Conservation (phyloP, 108 stramenopile species). For the Chaetoceros tenuissimus region DNA sequence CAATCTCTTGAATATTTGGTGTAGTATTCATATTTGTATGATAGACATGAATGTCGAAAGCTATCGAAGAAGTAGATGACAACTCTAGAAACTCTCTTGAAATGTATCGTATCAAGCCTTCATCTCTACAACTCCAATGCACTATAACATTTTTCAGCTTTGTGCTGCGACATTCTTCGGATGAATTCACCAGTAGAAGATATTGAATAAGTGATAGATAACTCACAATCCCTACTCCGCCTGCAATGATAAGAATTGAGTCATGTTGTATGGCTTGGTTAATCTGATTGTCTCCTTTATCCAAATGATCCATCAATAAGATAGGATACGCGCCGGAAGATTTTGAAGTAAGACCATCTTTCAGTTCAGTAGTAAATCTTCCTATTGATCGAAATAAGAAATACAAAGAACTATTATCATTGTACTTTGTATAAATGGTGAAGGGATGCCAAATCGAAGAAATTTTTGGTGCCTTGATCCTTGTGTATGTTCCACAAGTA, state of each 20-base stretch:
- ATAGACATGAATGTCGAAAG: too few relatives aligned
- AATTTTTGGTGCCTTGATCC: conserved; percentile 18
- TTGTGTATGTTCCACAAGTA: conserved; percentile 16
- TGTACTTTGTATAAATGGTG: conserved; percentile 18
- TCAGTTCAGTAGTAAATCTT: neutral
- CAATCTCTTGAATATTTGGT: too few relatives aligned
- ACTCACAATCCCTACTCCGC: neutral
- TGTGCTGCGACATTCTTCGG: neutral
- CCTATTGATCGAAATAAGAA: neutral
- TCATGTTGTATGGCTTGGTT: neutral
- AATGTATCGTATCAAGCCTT: neutral
- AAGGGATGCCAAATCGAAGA: conserved; percentile 33
- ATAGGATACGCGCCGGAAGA: neutral
- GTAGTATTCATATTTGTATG: too few relatives aligned
- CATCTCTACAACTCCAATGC: neutral
- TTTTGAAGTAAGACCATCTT: neutral
- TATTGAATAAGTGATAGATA: neutral
- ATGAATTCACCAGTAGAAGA: neutral
- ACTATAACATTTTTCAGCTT: neutral
- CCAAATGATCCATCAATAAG: neutral
- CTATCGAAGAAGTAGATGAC: too few relatives aligned
- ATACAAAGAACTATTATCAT: neutral
- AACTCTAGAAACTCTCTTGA: too few relatives aligned
- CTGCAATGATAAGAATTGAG: neutral
- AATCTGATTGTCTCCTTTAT: neutral